Evolutionary conservation across 371 early-diverging fungal species (phyloP), one percentile per base, ranked within the genome.

Genomic region (Chytridiales sp.): DNA sequence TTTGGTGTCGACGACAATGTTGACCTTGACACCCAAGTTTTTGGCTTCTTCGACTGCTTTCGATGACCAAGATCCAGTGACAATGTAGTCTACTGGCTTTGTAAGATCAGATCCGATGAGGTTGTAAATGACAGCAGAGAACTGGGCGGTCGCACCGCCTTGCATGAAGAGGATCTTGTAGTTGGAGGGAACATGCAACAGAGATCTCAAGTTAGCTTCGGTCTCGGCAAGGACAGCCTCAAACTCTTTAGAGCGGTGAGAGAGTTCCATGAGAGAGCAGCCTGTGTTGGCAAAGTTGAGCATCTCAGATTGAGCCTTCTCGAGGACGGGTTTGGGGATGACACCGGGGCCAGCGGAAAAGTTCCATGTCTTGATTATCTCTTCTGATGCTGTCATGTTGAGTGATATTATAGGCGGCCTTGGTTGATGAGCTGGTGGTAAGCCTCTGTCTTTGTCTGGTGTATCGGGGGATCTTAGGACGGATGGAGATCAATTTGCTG

Each of bases 341-440:
- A 87, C 84, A 40, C 92, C 93, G 3, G 97, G 97, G 13, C 97
- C 95, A 13, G 95, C 94, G 32, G 92, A 90, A 80, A 92, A 96
- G 82, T 94, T 92, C 70, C 80, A 80, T 5, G 77, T 78, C 27
- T 39, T 31, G 36, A 11, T 6, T 46, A 64, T 46, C n/a, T n/a
- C n/a, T n/a, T n/a, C n/a, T n/a, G n/a, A n/a, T n/a, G n/a, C n/a
- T n/a, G n/a, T n/a, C n/a, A n/a, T n/a, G n/a, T n/a, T n/a, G n/a
- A n/a, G n/a, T n/a, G n/a, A n/a, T n/a, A n/a, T n/a, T n/a, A n/a
- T n/a, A n/a, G n/a, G n/a, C n/a, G n/a, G n/a, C n/a, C n/a, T n/a
- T n/a, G n/a, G n/a, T n/a, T n/a, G n/a, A n/a, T n/a, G n/a, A n/a
- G n/a, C n/a, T n/a, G n/a, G n/a, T n/a, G n/a, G n/a, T n/a, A n/a